phyloP scores from a whole-genome alignment of 345 rosid genomes.

The Gossypium thurberi region DNA sequence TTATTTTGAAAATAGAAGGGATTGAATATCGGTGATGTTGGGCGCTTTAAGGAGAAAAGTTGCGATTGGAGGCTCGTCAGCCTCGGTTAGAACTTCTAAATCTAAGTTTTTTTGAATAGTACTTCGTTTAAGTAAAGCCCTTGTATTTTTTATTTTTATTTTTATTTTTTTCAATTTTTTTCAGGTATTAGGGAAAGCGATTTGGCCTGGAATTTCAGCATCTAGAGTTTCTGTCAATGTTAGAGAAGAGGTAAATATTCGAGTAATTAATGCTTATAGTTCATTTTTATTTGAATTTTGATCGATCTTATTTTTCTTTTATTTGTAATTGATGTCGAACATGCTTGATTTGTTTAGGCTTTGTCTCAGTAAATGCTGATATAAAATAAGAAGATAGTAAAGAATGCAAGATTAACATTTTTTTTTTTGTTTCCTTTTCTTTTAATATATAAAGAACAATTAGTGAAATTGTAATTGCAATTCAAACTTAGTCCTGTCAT shows the following conservation, averaged over 20 bases:
- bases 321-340: background rate
- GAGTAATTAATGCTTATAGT: background rate
- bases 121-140: background rate
- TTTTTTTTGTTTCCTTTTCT: background rate
- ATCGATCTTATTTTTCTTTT: background rate
- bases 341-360: background rate
- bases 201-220: constrained; percentile 33
- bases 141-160: background rate
- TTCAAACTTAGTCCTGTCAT: background rate
- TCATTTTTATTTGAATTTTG: background rate
- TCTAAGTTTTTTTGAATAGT: background rate
- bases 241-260: constrained; percentile 35
- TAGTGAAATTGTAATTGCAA: background rate
- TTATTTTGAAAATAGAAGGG: background rate
- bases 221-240: constrained; percentile 35
- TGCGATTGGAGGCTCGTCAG: constrained; percentile 35
- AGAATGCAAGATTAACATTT: background rate
- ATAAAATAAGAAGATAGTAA: background rate
- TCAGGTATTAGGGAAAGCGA: constrained; percentile 39
- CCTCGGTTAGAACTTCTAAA: constrained; percentile 28
- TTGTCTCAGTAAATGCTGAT: background rate
- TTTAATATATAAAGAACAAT: background rate
- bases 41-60: constrained; percentile 38
- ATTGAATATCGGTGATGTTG: constrained; percentile 30
- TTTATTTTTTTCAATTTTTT: background rate